phyloP scores from a whole-genome alignment of 2,329 filamentous ascomycete genomes.

The Penicillium crustosum region DNA sequence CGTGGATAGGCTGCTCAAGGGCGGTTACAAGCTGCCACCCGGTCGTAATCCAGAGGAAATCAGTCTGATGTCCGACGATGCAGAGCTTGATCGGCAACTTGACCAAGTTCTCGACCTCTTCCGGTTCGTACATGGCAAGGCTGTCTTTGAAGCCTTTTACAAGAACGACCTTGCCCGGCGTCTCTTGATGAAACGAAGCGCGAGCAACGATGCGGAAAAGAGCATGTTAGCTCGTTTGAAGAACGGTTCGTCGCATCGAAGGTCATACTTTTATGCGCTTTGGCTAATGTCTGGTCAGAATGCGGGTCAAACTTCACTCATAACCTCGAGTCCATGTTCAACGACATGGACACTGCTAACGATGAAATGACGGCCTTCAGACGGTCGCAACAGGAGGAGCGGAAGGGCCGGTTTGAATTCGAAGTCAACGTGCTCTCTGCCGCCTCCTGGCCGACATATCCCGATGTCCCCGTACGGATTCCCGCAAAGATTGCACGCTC shows the following conservation, averaged over 20 bases:
- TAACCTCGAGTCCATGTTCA: slow-evolving; percentile 99
- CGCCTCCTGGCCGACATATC: slow-evolving; percentile 89
- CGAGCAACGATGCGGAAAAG: slow-evolving; percentile 90
- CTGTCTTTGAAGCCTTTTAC: slow-evolving; percentile 98
- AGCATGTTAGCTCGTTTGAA: slow-evolving; percentile 92
- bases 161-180: slow-evolving; percentile 93
- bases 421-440: slow-evolving; percentile 86
- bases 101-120: slow-evolving; percentile 93
- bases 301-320: slow-evolving; percentile 94
- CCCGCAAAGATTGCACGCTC: slow-evolving; percentile 73
- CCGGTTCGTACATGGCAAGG: slow-evolving; percentile 94
- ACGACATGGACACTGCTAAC: slow-evolving; percentile 88
- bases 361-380: slow-evolving; percentile 94
- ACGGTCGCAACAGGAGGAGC: slow-evolving; percentile 58
- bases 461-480: slow-evolving; percentile 71
- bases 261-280: not conserved
- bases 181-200: slow-evolving; percentile 86
- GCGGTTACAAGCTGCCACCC: slow-evolving; percentile 69
- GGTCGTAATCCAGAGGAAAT: slow-evolving; percentile 36
- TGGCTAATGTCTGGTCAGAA: slow-evolving; percentile 51
- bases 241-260: slow-evolving; percentile 51
- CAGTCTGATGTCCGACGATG: slow-evolving; percentile 79
- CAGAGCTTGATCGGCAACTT: slow-evolving; percentile 85
- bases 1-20: slow-evolving; percentile 82
- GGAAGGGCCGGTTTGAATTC: slow-evolving; percentile 55